These are phyloP conservation scores for Entoloma clypeatum DNA, from an alignment of 1,284 basidiomycete species.

Conservation along the genomic window DNA sequence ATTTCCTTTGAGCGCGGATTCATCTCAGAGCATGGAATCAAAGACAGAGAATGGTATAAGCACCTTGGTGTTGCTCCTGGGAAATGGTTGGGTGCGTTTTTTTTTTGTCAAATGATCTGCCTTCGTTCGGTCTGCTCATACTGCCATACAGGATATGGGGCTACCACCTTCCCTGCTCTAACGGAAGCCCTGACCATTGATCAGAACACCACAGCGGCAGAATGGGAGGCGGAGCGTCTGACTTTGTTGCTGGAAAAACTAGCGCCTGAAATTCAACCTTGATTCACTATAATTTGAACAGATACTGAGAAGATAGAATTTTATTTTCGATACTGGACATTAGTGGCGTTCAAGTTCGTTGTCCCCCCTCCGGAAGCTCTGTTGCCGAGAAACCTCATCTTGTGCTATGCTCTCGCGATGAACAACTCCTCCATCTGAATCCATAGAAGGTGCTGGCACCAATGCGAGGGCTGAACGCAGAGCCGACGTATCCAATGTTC, in stretches of 20 bases:
- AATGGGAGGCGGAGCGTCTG: constrained; percentile 65
- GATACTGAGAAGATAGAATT: neutral
- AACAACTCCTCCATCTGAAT: too few relatives aligned
- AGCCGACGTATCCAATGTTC: constrained; percentile 1
- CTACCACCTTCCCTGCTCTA: constrained; percentile 80
- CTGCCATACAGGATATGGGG: constrained; percentile 66
- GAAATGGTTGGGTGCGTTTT: constrained; percentile 72
- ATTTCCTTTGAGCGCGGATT: constrained; percentile 81
- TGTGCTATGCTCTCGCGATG: too few relatives aligned
- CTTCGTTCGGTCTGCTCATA: constrained; percentile 7
- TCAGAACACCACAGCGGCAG: constrained; percentile 55
- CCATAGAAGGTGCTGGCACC: constrained; percentile 2
- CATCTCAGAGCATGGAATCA: constrained; percentile 71
- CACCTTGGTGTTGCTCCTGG: constrained; percentile 90
- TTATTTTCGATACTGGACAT: too few relatives aligned
- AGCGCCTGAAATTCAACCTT: constrained; percentile 39
- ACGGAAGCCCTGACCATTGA: constrained; percentile 79
- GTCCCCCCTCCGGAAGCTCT: too few relatives aligned
- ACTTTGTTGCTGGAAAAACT: constrained; percentile 51
- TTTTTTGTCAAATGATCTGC: neutral
- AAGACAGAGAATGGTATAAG: constrained; percentile 78
- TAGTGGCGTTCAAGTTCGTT: too few relatives aligned
- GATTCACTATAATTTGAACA: constrained; percentile 3
- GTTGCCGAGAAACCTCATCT: too few relatives aligned
- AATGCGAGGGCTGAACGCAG: constrained; percentile 5